Percentiles rank a stretch among this genome's conserved stretches.
phyloP scores from a whole-genome alignment of 2,329 filamentous ascomycete genomes.

The Pseudogymnoascus sp. region DNA sequence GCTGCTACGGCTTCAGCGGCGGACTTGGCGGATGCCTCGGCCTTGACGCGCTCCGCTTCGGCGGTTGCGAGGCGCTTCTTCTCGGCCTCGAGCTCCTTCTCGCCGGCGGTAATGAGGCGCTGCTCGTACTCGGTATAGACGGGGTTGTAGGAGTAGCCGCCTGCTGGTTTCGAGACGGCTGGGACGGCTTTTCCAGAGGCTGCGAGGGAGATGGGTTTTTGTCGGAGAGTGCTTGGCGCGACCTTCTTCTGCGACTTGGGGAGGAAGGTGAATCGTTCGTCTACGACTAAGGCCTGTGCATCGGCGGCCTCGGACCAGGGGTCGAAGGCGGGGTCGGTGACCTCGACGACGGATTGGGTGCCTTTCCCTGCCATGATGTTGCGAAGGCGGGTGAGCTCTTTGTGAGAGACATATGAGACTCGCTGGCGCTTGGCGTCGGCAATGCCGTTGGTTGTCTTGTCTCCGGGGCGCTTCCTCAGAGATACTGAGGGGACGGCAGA shows the following conservation, averaged over 20 bases:
- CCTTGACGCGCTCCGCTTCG: slow-evolving; percentile 52
- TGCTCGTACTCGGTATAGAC: slow-evolving; percentile 77
- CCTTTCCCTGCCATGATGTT: slow-evolving; percentile 64
- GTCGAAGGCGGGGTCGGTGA: slow-evolving; percentile 64
- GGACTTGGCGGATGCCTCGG: slow-evolving; percentile 60
- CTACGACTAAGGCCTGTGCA: slow-evolving; percentile 35
- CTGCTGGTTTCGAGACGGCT: slow-evolving; percentile 68
- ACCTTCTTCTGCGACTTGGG: slow-evolving; percentile 57
- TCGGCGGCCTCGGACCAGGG: slow-evolving; percentile 59
- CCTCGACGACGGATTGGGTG: slow-evolving; percentile 34
- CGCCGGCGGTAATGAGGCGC: slow-evolving; percentile 64
- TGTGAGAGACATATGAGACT: slow-evolving; percentile 72
- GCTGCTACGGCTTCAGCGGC: slow-evolving; percentile 68
- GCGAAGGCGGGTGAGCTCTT: slow-evolving; percentile 71
- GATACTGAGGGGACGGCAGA: slow-evolving; percentile 75
- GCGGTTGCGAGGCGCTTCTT: slow-evolving; percentile 61
- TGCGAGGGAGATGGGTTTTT: slow-evolving; percentile 72
- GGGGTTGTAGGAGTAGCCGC: slow-evolving; percentile 89
- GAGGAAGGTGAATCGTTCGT: slow-evolving; percentile 56
- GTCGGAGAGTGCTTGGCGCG: slow-evolving; percentile 65
- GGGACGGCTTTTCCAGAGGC: slow-evolving; percentile 72
- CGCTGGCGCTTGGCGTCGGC: slow-evolving; percentile 65
- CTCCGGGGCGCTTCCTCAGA: slow-evolving; percentile 63
- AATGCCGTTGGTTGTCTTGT: slow-evolving; percentile 62
- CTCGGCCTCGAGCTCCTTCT: slow-evolving; percentile 72